Evolutionary conservation across 1,284 basidiomycete species (phyloP).

Genomic region (Tilletia walkeri): DNA sequence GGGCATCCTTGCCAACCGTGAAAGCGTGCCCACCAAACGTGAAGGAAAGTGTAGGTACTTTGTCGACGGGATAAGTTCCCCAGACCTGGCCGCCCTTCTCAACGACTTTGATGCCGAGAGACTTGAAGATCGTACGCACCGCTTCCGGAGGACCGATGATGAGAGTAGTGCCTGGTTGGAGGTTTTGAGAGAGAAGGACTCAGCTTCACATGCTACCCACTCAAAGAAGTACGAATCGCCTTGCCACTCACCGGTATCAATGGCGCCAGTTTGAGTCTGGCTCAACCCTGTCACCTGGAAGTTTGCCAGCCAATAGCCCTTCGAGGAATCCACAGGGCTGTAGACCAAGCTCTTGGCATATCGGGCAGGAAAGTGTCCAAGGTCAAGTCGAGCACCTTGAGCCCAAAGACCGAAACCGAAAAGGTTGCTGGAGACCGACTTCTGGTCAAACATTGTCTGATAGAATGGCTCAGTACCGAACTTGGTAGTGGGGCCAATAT

Average conservation of each 20-base stretch:
- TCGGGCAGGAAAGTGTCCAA: background rate
- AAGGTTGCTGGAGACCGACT: background rate
- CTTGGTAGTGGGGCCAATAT: background rate
- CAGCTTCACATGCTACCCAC: too few species aligned
- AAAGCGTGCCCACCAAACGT: background rate
- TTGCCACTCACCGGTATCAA: constrained; percentile 2
- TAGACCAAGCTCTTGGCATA: background rate
- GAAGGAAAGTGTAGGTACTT: background rate
- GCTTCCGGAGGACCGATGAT: background rate
- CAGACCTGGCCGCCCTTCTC: background rate
- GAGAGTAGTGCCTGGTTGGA: background rate
- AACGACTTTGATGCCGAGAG: background rate
- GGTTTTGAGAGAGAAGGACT: background rate
- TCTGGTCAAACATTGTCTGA: background rate
- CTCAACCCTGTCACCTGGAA: background rate
- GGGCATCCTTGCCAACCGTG: background rate
- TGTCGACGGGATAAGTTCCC: background rate
- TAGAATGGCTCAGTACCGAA: background rate
- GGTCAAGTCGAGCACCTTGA: background rate
- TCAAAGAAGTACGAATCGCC: background rate
- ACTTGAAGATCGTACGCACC: background rate
- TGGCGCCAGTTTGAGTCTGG: background rate
- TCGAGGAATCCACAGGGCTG: background rate
- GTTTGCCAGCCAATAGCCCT: background rate
- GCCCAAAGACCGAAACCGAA: background rate